Percentiles rank a stretch among this genome's conserved stretches.
These are phyloP conservation scores for Pisolithus albus DNA, from an alignment of 768 basidiomycete genomes.

Conservation along the genomic window DNA sequence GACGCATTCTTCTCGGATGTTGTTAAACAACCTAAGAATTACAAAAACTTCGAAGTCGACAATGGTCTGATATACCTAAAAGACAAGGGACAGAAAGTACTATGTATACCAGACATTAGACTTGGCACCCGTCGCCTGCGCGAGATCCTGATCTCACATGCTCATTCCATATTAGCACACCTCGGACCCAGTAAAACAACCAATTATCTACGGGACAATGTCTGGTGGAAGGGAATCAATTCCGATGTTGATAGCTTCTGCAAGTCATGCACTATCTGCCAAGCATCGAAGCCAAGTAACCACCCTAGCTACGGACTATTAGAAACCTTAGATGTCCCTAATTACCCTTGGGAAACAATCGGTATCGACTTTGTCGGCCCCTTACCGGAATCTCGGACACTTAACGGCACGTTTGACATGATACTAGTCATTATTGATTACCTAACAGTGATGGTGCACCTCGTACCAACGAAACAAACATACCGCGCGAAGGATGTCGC, in stretches of 20 bases:
- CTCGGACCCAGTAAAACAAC: slow-evolving; percentile 20
- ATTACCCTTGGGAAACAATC: slow-evolving; percentile 21
- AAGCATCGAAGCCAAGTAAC: slow-evolving; percentile 17
- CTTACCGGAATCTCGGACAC: slow-evolving; percentile 13
- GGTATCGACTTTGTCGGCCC: slow-evolving; percentile 23
- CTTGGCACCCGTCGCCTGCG: slow-evolving; percentile 1
- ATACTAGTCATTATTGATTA: slow-evolving; percentile 26
- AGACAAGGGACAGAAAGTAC: slow-evolving; percentile 9
- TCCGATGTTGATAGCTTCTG: slow-evolving; percentile 13
- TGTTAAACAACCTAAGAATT: slow-evolving; percentile 16
- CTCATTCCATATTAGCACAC: slow-evolving; percentile 21
- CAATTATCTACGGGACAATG: slow-evolving; percentile 16
- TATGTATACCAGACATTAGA: slow-evolving; percentile 15
- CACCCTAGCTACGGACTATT: slow-evolving; percentile 21
- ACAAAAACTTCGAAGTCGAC: slow-evolving; percentile 12
- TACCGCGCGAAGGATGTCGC: slow-evolving; percentile 20
- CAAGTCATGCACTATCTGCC: slow-evolving; percentile 8
- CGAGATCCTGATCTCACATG: slow-evolving; percentile 19
- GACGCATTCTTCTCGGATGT: slow-evolving; percentile 21
- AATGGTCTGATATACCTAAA: slow-evolving; percentile 11
- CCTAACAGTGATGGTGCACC: slow-evolving; percentile 16
- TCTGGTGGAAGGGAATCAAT: slow-evolving; percentile 22
- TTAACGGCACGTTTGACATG: slow-evolving; percentile 19
- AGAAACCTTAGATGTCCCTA: slow-evolving; percentile 21
- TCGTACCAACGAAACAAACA: slow-evolving; percentile 14